Evolutionary conservation across 1,139 yeast species (phyloP).

Genomic region (Suhomyces maxii): DNA sequence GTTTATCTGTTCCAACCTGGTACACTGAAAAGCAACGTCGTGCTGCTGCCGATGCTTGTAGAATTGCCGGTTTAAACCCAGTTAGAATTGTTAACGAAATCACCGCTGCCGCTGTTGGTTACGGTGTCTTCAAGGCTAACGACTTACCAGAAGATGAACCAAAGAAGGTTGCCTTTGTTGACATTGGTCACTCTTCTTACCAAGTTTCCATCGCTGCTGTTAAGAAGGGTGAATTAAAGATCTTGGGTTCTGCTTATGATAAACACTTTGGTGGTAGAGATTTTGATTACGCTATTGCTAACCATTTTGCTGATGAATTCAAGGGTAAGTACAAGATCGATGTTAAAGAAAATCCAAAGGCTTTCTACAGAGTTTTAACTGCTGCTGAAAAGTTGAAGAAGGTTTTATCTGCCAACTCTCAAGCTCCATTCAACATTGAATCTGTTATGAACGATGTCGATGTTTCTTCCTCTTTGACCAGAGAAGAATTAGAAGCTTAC

Average conservation of each 20-base stretch:
- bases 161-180: conserved; percentile 88
- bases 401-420: conserved; percentile 91
- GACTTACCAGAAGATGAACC: conserved; percentile 92
- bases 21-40: conserved; percentile 96
- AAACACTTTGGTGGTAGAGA: conserved; percentile 99
- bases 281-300: conserved; percentile 89
- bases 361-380: conserved; percentile 86
- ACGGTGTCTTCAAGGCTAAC: conserved; percentile 96
- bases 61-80: conserved; percentile 95
- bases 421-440: conserved; percentile 94
- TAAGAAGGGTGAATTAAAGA: conserved; percentile 94
- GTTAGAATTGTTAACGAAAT: conserved; percentile 96
- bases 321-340: conserved; percentile 90
- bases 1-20: conserved; percentile 96
- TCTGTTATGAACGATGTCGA: conserved; percentile 97
- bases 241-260: conserved; percentile 89
- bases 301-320: conserved; percentile 93
- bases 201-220: conserved; percentile 89
- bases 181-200: conserved; percentile 95
- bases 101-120: conserved; percentile 98
- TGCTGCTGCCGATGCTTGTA: conserved; percentile 93
- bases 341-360: conserved; percentile 87
- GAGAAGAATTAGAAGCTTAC: conserved; percentile 91
- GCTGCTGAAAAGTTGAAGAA: conserved; percentile 95
- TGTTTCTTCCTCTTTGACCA: conserved; percentile 83